Evolutionary conservation across 1,284 basidiomycete genomes (phyloP), one percentile per base, ranked within the genome.

Genomic region (Bjerkandera adusta): DNA sequence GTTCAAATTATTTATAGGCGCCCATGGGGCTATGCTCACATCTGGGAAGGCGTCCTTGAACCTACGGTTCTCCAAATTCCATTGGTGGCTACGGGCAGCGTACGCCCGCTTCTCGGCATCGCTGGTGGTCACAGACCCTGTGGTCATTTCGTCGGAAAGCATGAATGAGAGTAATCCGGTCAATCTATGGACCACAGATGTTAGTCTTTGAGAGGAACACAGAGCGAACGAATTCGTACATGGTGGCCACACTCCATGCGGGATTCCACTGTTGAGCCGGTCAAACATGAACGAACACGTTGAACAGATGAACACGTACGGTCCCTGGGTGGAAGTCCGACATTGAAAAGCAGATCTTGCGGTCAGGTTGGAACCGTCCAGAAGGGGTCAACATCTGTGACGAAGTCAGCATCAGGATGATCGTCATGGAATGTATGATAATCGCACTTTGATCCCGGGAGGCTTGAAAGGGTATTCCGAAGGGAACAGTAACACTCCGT

Each of bases 341-440:
- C 92, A 95, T 95, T 30, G 91, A 93, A 70, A 94, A 94, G 64
- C 92, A 96, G 55, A 97, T 97, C 77, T 94, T 95, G 70, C 85
- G 85, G 70, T 95, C 91, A 22, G 90, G 87, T 58, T 92, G 84
- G 67, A 97, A 97, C 43, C 94, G 83, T 10, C 94, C 94, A 12
- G 90, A 93, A 0, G 94, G 94, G 16, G 94, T 97, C 63, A 90
- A 82, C 88, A 97, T 91, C 89, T 90, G 56, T 18, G 47, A 49
- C 48, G 52, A 53, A 24, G 12, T 36, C 35, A 43, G 36, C 33
- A 32, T 32, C 20, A 33, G n/a, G 42, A 35, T 38, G 10, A 34
- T 13, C 21, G 33, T 15, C 13, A 37, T 26, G 33, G 45, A 32
- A 35, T 29, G 33, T 18, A 40, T 24, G 42, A 33, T 30, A 18